Base-by-base conservation (phyloP, 495 filamentous ascomycete species). In the Penicillium riverlandense region DNA sequence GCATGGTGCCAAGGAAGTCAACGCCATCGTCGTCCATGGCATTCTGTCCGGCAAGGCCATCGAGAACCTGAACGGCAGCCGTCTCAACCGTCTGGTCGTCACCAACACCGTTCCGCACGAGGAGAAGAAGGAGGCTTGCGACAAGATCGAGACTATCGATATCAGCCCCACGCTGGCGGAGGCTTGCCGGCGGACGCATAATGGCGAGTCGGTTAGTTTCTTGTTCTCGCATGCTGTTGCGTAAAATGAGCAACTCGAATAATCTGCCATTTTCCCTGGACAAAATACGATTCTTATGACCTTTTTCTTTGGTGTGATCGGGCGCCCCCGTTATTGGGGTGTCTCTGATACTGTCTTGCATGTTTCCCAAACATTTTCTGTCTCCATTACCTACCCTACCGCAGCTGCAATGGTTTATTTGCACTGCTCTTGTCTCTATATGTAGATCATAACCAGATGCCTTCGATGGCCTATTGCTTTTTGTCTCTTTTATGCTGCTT, bases 21-120 rank as follows among this genome's bases (percentile, higher is more conserved):
- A 96, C 41, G 92, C 94, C 29, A 89, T 98, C 43, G 94, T 97
- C 40, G 96, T 92, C 2, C 92, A 97, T 62, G 92, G 90, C 29
- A 96, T 97, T 45, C 70, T 98, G 29, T 90, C 85, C 46, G 92
- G 92, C 4, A 86, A 88, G 52, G 92, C 92, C 28, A 91, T 95
- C 43, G 85, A 91, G 63, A 90, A 80, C 33, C 72, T 98, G 47
- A 96, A 97, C 62, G 77, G 76, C 49, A 95, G 89, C 60, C 62
- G 68, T 29, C 66, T 97, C 51, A 79, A 70, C 45, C 82, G 81
- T 44, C 64, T 98, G 7, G 89, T 97, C 11, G 91, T 96, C 40
- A 97, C 94, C 29, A 98, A 98, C 67, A 98, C 90, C n/a, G 88
- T 97, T 27, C 91, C 91, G 33, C 80, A 95, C 44, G 86, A 86